Percentiles rank a stretch among this genome's conserved stretches.
phyloP scores from a whole-genome alignment of 192 early-diverging fungal species.

The Thoreauomyces humboldtii region DNA sequence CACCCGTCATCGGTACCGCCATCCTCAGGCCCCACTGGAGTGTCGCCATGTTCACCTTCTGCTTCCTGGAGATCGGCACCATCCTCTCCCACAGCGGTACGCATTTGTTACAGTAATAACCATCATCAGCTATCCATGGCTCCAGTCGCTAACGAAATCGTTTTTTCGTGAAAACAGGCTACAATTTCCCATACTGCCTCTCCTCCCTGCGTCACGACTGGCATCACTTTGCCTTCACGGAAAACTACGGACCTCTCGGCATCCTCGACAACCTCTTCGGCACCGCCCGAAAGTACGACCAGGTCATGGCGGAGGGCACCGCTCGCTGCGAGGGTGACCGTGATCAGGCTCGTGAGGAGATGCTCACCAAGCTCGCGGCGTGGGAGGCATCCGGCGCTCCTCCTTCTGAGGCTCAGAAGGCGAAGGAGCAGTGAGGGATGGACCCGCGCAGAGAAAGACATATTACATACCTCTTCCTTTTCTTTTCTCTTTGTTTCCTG shows the following conservation, averaged over 20 bases:
- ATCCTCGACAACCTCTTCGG: not conserved
- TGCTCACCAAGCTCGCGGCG: not conserved
- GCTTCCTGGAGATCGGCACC: slow-evolving; percentile 2
- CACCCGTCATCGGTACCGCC: slow-evolving; percentile 62
- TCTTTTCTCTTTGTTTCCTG: no score
- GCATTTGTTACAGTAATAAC: no score
- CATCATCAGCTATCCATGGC: no score
- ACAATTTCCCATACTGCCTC: not conserved
- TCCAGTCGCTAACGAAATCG: no score
- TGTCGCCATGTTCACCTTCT: not conserved
- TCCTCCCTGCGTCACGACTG: slow-evolving; percentile 1
- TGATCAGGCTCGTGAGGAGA: not conserved
- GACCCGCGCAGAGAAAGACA: no score
- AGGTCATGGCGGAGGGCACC: slow-evolving; percentile 6
- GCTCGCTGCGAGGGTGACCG: not conserved
- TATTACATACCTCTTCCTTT: no score
- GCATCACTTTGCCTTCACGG: slow-evolving; percentile 1
- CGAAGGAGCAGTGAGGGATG: no score
- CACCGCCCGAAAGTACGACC: not conserved
- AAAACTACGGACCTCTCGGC: slow-evolving; percentile 3
- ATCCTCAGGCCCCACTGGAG: slow-evolving; percentile 1
- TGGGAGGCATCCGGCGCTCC: not conserved
- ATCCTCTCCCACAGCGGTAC: not conserved
- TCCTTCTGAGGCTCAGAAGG: no score
- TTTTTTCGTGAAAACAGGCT: no score